Evolutionary conservation across 176 grass and related monocot genomes (phyloP), one percentile per base, ranked within the genome.

Genomic region (Musa troglodytarum): DNA sequence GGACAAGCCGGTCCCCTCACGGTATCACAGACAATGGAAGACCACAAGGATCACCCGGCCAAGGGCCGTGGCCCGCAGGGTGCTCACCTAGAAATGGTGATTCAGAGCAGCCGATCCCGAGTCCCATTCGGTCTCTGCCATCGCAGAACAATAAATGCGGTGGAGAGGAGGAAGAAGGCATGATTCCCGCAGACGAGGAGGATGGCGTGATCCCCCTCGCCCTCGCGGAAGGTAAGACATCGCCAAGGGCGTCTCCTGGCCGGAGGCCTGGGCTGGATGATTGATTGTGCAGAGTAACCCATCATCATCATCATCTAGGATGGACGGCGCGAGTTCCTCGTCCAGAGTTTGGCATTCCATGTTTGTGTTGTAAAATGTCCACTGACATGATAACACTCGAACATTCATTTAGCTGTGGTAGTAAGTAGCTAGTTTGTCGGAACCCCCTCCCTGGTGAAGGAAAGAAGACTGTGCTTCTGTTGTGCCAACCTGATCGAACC

Each of bases 81-180:
- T 77, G 73, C 51, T 63, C 49, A 13, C 23, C 26, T 25, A 26
- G 61, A 68, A n/a, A 62, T 34, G 74, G 57, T 52, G 61, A 85
- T 15, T 49, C 56, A 19, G 80, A 83, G 70, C 20, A 77, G 77
- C 52, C 62, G 6, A 54, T 65, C 63, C 49, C 17, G 20, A 82
- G 54, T 25, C 64, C 73, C 65, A 52, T 69, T 10, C 51, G 34
- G 28, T 71, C 76, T 19, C 75, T 73, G 3, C 68, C 63, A 74
- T 24, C 34, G 58, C 81, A 16, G 12, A 29, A 14, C 1, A 29
- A 68, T 16, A 90, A 54, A 81, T 54, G 65, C 7, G 62, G 83
- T 50, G 86, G 79, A n/a, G 90, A 90, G 66, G 86, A 88, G 53
- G 88, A 90, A 82, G 88, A 92, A 85, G 89, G 82, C 16, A 76